A percentile compares a stretch with the other conserved stretches of the same genome.
Conservation (phyloP, 2,329 filamentous ascomycete genomes). For the Fusarium sp. region DNA sequence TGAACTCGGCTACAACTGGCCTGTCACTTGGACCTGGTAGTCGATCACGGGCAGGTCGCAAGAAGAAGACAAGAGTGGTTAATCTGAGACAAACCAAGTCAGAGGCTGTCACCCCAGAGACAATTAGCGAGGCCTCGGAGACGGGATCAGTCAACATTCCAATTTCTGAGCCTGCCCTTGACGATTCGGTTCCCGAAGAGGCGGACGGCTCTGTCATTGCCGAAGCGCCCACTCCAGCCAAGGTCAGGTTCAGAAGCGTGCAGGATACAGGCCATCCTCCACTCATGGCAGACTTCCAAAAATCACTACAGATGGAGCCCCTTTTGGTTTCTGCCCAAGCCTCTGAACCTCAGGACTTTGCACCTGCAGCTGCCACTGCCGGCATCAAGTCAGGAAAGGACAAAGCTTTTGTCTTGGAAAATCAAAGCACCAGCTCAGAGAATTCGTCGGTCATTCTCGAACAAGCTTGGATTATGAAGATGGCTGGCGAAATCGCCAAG, state of each 20-base stretch:
- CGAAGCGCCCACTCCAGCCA: slow-evolving; percentile 46
- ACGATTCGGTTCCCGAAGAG: slow-evolving; percentile 69
- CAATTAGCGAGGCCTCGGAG: slow-evolving; percentile 61
- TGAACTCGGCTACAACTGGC: slow-evolving; percentile 70
- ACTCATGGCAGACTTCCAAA: slow-evolving; percentile 40
- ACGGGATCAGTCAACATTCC: slow-evolving; percentile 67
- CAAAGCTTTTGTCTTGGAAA: slow-evolving; percentile 44
- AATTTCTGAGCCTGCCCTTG: slow-evolving; percentile 69
- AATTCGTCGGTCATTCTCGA: slow-evolving; percentile 73
- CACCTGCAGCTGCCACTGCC: slow-evolving; percentile 29
- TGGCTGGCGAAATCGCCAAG: slow-evolving; percentile 90
- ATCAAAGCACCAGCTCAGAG: slow-evolving; percentile 53
- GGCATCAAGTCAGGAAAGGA: slow-evolving; percentile 43
- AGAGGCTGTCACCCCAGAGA: slow-evolving; percentile 63
- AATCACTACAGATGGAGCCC: slow-evolving; percentile 38
- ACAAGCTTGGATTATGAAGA: slow-evolving; percentile 90
- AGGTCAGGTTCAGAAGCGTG: slow-evolving; percentile 54
- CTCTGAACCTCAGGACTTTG: slow-evolving; percentile 22
- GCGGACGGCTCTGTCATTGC: slow-evolving; percentile 56
- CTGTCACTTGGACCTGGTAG: slow-evolving; percentile 71
- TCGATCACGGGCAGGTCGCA: slow-evolving; percentile 72
- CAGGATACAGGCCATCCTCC: slow-evolving; percentile 36
- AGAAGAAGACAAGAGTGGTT: slow-evolving; percentile 86
- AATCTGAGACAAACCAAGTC: slow-evolving; percentile 76
- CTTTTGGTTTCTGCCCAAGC: slow-evolving; percentile 32